Evolutionary conservation across 176 grass and related monocot species (phyloP).

Genomic region (Zea luxurians): DNA sequence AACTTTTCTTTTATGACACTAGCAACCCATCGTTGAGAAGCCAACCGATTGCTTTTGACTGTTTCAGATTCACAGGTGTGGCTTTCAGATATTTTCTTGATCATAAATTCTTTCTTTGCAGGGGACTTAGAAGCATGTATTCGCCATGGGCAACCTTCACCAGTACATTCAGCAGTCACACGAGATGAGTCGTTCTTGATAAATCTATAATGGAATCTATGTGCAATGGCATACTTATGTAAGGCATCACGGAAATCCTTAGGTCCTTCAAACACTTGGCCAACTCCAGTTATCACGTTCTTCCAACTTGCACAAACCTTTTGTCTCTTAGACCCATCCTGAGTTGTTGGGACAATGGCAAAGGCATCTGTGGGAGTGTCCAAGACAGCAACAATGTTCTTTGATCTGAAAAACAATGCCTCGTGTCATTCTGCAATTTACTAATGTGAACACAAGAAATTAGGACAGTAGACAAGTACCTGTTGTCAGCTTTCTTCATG

Average conservation of each 20-base stretch:
- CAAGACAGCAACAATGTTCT: constrained; percentile 54
- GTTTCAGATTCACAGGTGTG: constrained; percentile 87
- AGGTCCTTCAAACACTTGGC: constrained; percentile 82
- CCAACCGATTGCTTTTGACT: constrained; percentile 74
- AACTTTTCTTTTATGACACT: constrained; percentile 99
- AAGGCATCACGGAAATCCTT: constrained; percentile 89
- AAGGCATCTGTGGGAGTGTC: constrained; percentile 53
- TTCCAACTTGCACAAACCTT: constrained; percentile 76
- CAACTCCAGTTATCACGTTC: constrained; percentile 79
- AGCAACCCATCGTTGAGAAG: constrained; percentile 88
- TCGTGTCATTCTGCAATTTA: constrained; percentile 25
- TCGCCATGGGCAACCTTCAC: constrained; percentile 79
- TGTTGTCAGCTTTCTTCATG: constrained; percentile 82
- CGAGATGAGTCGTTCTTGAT: constrained; percentile 86
- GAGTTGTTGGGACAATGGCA: constrained; percentile 38
- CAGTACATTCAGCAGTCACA: constrained; percentile 82
- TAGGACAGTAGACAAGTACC: constrained; percentile 41
- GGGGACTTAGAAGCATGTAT: constrained; percentile 86
- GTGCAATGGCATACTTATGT: constrained; percentile 89
- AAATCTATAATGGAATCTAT: constrained; percentile 90
- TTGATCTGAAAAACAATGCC: constrained; percentile 44
- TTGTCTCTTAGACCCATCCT: constrained; percentile 71
- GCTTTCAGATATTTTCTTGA: constrained; percentile 89
- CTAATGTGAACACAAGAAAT: constrained; percentile 5
- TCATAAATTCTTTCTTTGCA: constrained; percentile 74